Percentiles rank a stretch among this genome's conserved stretches.
Evolutionary conservation across 2,329 filamentous ascomycete species (phyloP).

Genomic region (Phialemonium atrogriseum): DNA sequence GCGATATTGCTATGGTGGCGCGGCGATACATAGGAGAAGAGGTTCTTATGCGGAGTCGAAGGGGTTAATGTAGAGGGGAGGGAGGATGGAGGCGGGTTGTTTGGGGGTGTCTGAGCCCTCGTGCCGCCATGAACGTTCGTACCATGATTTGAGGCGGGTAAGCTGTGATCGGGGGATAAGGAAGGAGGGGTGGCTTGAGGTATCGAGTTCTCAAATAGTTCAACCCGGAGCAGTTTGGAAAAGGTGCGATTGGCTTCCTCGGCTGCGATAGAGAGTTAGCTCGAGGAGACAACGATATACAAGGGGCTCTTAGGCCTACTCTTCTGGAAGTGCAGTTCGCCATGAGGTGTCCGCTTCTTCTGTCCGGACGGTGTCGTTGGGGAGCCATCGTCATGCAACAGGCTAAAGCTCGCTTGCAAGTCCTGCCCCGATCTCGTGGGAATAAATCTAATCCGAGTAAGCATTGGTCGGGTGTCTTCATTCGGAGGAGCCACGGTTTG

Average conservation of each 20-base stretch:
- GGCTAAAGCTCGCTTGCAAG: slow-evolving; percentile 82
- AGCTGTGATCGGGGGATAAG: slow-evolving; percentile 49
- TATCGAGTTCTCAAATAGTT: slow-evolving; percentile 86
- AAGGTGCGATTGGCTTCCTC: slow-evolving; percentile 95
- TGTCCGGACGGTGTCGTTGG: slow-evolving; percentile 83
- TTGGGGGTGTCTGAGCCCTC: slow-evolving; percentile 74
- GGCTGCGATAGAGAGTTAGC: slow-evolving; percentile 37
- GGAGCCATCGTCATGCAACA: slow-evolving; percentile 87
- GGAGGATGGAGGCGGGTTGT: slow-evolving; percentile 48
- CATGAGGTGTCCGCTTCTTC: slow-evolving; percentile 77
- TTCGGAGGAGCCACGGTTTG: slow-evolving; percentile 5
- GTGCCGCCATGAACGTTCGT: slow-evolving; percentile 55
- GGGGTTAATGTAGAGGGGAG: slow-evolving; percentile 75
- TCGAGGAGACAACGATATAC: not conserved
- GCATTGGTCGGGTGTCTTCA: slow-evolving; percentile 14
- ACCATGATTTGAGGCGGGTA: slow-evolving; percentile 40
- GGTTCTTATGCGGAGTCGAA: slow-evolving; percentile 93
- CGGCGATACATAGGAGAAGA: slow-evolving; percentile 85
- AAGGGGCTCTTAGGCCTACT: slow-evolving; percentile 44
- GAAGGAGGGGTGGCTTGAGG: slow-evolving; percentile 67
- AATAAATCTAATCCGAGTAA: slow-evolving; percentile 62
- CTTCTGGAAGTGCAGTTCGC: slow-evolving; percentile 88
- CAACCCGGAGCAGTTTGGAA: slow-evolving; percentile 76
- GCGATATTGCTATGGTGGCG: slow-evolving; percentile 59
- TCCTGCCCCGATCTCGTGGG: slow-evolving; percentile 91